A percentile compares a stretch with the other conserved stretches of the same genome.
phyloP scores from a whole-genome alignment of 2,329 filamentous ascomycete genomes.

The Colletotrichum coccodes region DNA sequence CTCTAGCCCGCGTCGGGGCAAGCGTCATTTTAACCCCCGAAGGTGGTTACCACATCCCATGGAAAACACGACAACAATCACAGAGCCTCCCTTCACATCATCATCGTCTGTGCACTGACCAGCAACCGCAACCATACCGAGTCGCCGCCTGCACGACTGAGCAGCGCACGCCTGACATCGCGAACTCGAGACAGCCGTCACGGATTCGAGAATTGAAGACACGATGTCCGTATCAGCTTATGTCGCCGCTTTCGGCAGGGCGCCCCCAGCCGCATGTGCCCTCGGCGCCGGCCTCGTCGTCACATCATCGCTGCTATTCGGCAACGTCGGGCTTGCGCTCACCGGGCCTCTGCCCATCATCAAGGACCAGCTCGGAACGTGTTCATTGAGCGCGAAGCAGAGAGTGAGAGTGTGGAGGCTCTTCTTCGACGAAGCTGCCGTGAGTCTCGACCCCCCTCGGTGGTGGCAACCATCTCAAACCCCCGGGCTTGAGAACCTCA shows the following conservation, averaged over 20 bases:
- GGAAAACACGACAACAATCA: background rate
- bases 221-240: constrained; percentile 9
- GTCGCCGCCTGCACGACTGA: background rate
- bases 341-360: constrained; percentile 5
- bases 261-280: background rate
- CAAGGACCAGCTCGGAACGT: constrained; percentile 3
- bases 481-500: too few species aligned
- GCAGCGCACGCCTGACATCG: background rate
- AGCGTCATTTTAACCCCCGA: background rate
- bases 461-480: too few species aligned
- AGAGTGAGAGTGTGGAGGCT: constrained; percentile 7
- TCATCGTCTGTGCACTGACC: constrained; percentile 6
- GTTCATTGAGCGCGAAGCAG: constrained; percentile 4
- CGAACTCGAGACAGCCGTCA: background rate
- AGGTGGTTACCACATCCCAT: background rate
- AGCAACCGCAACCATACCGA: background rate
- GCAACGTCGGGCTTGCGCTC: constrained; percentile 1
- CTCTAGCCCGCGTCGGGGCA: constrained; percentile 1
- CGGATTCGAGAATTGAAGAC: background rate
- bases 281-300: constrained; percentile 7
- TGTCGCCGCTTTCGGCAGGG: constrained; percentile 1
- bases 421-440: background rate
- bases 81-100: constrained; percentile 10
- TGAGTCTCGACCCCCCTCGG: background rate
- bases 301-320: constrained; percentile 5